phyloP scores from a whole-genome alignment of 108 stramenopile species.

The Mediolabrus comicus region DNA sequence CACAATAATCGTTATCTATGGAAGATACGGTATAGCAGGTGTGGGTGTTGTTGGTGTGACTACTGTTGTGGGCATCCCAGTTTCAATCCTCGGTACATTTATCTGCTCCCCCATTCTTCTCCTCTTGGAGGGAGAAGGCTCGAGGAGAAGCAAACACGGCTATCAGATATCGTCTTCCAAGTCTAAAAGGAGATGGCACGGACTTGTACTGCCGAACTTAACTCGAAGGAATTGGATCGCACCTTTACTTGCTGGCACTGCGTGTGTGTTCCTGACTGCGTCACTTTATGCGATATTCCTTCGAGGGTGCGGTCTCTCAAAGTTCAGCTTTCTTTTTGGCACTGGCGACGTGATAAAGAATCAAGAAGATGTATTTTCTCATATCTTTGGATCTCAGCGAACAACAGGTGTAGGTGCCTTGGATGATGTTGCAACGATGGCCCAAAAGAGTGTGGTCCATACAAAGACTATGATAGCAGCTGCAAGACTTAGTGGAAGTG shows the following conservation, averaged over 20 bases:
- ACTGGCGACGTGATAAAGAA: constrained; percentile 32
- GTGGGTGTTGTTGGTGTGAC: constrained; percentile 64
- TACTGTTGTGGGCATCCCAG: constrained; percentile 59
- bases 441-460: constrained; percentile 48
- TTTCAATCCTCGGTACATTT: constrained; percentile 67
- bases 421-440: constrained; percentile 53
- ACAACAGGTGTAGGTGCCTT: constrained; percentile 23
- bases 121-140: constrained; percentile 67
- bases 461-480: constrained; percentile 48
- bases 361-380: constrained; percentile 48
- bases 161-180: constrained; percentile 38
- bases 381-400: constrained; percentile 24
- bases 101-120: constrained; percentile 59
- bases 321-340: constrained; percentile 46
- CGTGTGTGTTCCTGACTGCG: constrained; percentile 52
- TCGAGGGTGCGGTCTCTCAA: constrained; percentile 54
- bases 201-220: constrained; percentile 46
- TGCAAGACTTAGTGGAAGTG: constrained; percentile 52
- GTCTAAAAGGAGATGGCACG: constrained; percentile 26
- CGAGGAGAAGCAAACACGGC: constrained; percentile 29
- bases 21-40: constrained; percentile 69
- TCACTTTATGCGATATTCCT: constrained; percentile 62
- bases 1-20: constrained; percentile 56
- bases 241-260: constrained; percentile 50
- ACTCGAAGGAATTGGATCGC: constrained; percentile 60